Evolutionary conservation across 129 eudicot genomes (phyloP).

Genomic region (Tagetes patula): DNA sequence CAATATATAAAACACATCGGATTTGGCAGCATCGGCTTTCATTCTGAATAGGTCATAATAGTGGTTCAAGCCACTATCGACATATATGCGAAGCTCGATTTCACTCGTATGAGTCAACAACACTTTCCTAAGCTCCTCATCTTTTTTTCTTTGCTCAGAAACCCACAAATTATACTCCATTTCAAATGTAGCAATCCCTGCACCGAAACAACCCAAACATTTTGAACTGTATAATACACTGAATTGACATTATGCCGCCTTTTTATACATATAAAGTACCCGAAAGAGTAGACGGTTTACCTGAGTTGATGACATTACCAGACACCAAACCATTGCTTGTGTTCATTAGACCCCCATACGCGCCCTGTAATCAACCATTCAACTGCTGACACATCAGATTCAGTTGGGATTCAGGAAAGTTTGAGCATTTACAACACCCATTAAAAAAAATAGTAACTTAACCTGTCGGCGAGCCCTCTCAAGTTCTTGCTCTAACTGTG

Average conservation of each 20-base stretch:
- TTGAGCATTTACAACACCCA: not conserved
- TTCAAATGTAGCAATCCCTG: constrained; percentile 72
- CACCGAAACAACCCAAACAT: not conserved
- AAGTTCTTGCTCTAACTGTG: constrained; percentile 79
- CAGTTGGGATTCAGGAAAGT: constrained; percentile 1
- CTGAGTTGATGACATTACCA: constrained; percentile 50
- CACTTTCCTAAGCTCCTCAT: constrained; percentile 63
- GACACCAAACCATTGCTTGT: constrained; percentile 43
- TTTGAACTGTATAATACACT: not conserved
- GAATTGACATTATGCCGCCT: not conserved
- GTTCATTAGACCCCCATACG: constrained; percentile 46
- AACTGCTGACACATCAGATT: constrained; percentile 27
- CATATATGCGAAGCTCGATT: constrained; percentile 51
- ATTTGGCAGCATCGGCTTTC: constrained; percentile 82
- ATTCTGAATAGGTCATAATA: constrained; percentile 66
- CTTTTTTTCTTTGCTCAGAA: constrained; percentile 57
- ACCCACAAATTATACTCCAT: constrained; percentile 80
- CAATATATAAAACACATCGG: constrained; percentile 76
- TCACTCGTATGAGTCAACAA: constrained; percentile 59
- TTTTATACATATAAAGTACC: not conserved
- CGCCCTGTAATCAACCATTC: constrained; percentile 49
- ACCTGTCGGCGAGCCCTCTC: constrained; percentile 86
- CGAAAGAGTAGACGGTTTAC: constrained; percentile 27
- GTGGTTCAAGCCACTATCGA: constrained; percentile 61
- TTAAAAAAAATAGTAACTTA: constrained; percentile 1